These are phyloP conservation scores for Picea abies DNA, from an alignment of 83 land plant species.

Conservation along the genomic window DNA sequence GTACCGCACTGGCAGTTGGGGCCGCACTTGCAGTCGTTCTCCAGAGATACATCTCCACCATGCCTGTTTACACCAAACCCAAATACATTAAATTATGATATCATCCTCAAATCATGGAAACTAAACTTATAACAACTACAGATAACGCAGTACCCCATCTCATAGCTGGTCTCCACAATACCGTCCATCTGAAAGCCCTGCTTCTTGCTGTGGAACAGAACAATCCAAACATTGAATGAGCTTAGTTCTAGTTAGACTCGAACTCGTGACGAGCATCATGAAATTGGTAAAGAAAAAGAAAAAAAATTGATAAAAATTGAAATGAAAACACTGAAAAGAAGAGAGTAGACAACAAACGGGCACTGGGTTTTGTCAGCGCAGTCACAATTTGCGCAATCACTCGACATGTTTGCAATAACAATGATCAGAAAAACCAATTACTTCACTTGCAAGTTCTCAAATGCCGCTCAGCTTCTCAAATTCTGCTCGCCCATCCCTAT, in stretches of 20 bases:
- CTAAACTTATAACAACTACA: neutral
- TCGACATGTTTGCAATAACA: conserved; percentile 44
- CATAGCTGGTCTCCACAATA: neutral
- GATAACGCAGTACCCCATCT: neutral
- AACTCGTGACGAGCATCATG: neutral
- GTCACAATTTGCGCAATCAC: conserved; percentile 62
- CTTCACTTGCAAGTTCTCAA: too few species aligned
- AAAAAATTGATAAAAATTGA: neutral
- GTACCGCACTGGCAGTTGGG: neutral
- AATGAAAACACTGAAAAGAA: neutral
- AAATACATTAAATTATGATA: neutral
- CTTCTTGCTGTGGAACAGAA: neutral
- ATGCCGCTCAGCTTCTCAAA: too few species aligned
- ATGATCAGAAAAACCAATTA: too few species aligned
- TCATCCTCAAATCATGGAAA: neutral
- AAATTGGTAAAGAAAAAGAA: neutral
- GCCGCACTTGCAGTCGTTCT: neutral
- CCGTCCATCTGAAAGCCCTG: neutral
- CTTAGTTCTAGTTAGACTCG: too few species aligned
- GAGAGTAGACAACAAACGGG: conserved; percentile 32
- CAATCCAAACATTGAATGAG: neutral
- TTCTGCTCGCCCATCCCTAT: too few species aligned
- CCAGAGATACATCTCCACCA: neutral
- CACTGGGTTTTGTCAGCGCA: conserved; percentile 76
- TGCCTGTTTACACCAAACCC: neutral